A percentile compares a stretch with the other conserved stretches of the same genome.
Evolutionary conservation across 2,329 filamentous ascomycete genomes (phyloP).

Genomic region (Claviceps pazoutovae): DNA sequence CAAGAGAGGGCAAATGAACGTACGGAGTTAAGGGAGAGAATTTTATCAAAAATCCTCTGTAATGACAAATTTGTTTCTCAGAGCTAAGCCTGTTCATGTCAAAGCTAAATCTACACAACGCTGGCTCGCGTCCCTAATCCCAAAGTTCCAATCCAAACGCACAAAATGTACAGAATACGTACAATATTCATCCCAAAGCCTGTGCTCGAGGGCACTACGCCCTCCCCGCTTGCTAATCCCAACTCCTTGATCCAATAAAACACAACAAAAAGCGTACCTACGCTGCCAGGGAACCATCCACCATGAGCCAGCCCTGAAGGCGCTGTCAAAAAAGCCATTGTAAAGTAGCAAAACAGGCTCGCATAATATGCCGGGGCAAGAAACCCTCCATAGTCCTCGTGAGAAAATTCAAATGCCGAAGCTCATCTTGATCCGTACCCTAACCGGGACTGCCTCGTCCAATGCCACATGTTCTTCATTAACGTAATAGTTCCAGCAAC

Average conservation of each 20-base stretch:
- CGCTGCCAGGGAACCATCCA: not conserved
- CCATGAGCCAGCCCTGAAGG: not conserved
- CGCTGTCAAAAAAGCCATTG: not conserved
- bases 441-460: not conserved
- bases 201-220: not conserved
- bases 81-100: too few relatives aligned
- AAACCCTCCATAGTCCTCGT: not conserved
- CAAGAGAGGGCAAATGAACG: too few relatives aligned
- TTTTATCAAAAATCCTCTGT: too few relatives aligned
- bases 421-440: not conserved
- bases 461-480: conserved; percentile 10
- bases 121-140: too few relatives aligned
- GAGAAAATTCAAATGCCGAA: not conserved
- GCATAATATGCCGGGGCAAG: not conserved
- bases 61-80: too few relatives aligned
- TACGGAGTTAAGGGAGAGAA: too few relatives aligned
- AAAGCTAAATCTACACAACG: not conserved
- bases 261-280: not conserved
- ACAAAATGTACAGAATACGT: not conserved
- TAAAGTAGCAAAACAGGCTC: not conserved
- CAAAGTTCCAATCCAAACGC: conserved; percentile 2
- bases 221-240: conserved; percentile 1
- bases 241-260: conserved; percentile 4
- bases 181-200: not conserved
- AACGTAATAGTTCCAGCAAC: conserved; percentile 14